Base-by-base conservation (phyloP, 1,284 basidiomycete genomes). In the Pisolithus thermaeus region DNA sequence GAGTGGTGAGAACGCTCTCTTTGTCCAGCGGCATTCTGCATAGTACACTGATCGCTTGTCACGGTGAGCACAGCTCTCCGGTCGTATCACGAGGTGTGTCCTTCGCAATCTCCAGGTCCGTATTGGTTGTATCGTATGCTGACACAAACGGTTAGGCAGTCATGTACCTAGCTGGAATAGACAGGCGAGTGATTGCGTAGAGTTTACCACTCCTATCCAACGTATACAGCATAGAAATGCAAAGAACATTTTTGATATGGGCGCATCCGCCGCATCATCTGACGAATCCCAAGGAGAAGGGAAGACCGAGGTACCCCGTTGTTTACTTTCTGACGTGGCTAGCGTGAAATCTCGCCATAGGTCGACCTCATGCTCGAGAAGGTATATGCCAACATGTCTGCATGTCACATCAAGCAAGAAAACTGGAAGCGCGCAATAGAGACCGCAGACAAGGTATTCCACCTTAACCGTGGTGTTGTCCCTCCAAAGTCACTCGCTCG, bases 381-480 rank as follows among this genome's bases (percentile, higher is more conserved):
- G 70, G 81, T 90, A 40, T 87, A 91, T 58, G 78, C 83, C 4
- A 91, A 90, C 53, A 86, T 87, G 84, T 79, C 83, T 3, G 86
- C 86, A 4, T 89, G 86, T 59, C 85, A 91, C 63, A 69, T 91
- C 58, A 90, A 87, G 68, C 78, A 78, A 45, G 70, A 73, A 46
- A 91, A 89, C 62, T 91, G 84, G 83, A 78, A 81, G 61, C 80
- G 89, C 11, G 84, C 82, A 1, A 64, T 81, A 47, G 87, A 90
- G 59, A 82, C 85, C 18, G 86, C 88, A 20, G 81, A 90, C 58
- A 85, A 89, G 75, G 87, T 81, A 43, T 20, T 59, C 46, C 20
- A 5, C 14, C 27, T 49, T 12, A 12, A n/a, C 11, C 22, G 18
- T 3, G 8, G 8, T 7, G 7, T 20, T 46, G 36, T 20, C 22